phyloP scores from a whole-genome alignment of 169 alveolate species.

The Plasmodium knowlesi region DNA sequence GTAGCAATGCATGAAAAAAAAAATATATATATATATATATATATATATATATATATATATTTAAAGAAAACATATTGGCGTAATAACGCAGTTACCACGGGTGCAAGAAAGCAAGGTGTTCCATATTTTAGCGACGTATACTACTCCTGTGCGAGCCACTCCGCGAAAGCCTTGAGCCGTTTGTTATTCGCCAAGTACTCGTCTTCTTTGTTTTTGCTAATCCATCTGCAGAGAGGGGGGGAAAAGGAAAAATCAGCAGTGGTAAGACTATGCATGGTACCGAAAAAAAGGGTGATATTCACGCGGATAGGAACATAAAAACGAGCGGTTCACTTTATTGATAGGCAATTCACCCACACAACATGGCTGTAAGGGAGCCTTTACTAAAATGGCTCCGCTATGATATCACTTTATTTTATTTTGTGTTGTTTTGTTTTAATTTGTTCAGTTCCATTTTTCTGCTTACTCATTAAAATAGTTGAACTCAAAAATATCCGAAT shows the following conservation, averaged over 20 bases:
- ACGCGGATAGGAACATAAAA: background rate
- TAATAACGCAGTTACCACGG: background rate
- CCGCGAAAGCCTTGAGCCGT: conserved; percentile 72
- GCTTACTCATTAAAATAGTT: conserved; percentile 60
- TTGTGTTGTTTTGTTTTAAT: background rate
- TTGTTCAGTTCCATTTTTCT: background rate
- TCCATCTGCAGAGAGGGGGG: conserved; percentile 39
- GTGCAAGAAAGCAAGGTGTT: background rate
- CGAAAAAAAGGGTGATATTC: background rate
- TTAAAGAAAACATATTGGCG: background rate
- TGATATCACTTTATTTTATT: background rate
- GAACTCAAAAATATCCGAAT: conserved; percentile 70
- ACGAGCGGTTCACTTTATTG: background rate
- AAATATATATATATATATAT: background rate
- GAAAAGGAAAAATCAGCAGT: background rate
- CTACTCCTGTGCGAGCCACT: conserved; percentile 68
- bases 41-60: background rate
- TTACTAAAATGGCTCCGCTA: background rate
- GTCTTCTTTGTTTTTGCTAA: conserved; percentile 25
- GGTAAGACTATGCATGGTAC: background rate
- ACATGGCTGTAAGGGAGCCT: background rate
- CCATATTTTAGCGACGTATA: background rate
- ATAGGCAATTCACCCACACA: background rate
- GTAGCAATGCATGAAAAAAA: background rate
- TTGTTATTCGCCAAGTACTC: conserved; percentile 50